phyloP scores from a whole-genome alignment of 345 rosid genomes.

The Noccaea bulbosa region DNA sequence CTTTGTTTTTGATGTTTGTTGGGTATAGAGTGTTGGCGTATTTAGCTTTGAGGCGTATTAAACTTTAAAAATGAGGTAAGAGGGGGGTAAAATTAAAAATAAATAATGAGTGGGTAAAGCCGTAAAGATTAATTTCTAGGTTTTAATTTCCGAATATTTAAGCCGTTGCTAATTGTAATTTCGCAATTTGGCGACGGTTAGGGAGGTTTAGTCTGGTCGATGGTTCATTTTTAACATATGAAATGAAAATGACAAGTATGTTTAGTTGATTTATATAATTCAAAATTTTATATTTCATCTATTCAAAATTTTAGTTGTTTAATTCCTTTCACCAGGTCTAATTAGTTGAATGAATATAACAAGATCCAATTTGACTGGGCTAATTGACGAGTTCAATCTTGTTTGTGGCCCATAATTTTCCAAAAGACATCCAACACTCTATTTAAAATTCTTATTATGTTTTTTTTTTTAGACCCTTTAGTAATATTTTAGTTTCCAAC shows the following conservation, averaged over 20 bases:
- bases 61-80: constrained; percentile 30
- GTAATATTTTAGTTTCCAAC: neutral
- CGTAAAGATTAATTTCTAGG: constrained; percentile 24
- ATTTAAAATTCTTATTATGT: too few species aligned
- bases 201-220: constrained; percentile 16
- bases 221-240: constrained; percentile 35
- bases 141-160: constrained; percentile 24
- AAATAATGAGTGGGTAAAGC: constrained; percentile 39
- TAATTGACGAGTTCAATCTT: neutral
- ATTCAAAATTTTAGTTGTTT: too few species aligned
- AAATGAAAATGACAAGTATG: constrained; percentile 23
- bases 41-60: constrained; percentile 70
- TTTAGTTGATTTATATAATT: constrained; percentile 30
- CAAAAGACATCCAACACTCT: too few species aligned
- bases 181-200: constrained; percentile 26
- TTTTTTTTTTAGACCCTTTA: too few species aligned
- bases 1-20: constrained; percentile 66
- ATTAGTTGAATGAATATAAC: neutral
- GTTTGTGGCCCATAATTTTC: neutral
- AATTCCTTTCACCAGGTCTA: too few species aligned
- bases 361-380: neutral
- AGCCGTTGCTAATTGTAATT: constrained; percentile 30
- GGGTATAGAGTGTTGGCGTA: constrained; percentile 87
- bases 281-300: constrained; percentile 8
- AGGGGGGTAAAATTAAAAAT: constrained; percentile 10